Evolutionary conservation across 2,329 filamentous ascomycete genomes (phyloP).

Genomic region (Neonectria faginata): DNA sequence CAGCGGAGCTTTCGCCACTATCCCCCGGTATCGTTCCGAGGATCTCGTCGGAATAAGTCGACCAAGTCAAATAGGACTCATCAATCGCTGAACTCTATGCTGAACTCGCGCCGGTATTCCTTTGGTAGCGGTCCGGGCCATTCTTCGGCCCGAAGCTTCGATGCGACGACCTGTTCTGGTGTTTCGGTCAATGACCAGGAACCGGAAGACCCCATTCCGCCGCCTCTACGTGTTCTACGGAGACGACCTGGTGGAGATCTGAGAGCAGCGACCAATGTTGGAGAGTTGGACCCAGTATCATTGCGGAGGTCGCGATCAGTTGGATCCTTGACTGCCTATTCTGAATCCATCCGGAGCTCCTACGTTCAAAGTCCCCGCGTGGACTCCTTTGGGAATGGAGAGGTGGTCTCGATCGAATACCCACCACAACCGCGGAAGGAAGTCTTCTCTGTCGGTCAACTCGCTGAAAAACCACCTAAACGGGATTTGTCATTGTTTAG

Average conservation of each 20-base stretch:
- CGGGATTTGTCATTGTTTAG: slow-evolving; percentile 67
- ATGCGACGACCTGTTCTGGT: slow-evolving; percentile 65
- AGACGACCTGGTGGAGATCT: slow-evolving; percentile 81
- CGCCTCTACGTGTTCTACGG: slow-evolving; percentile 73
- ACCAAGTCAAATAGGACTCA: slow-evolving; percentile 62
- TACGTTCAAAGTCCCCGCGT: slow-evolving; percentile 59
- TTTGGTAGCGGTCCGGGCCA: slow-evolving; percentile 67
- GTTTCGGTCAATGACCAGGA: slow-evolving; percentile 62
- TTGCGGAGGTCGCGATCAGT: slow-evolving; percentile 68
- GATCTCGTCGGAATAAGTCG: slow-evolving; percentile 60
- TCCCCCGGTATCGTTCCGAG: slow-evolving; percentile 49
- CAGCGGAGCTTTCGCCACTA: slow-evolving; percentile 43
- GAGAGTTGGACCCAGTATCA: slow-evolving; percentile 65
- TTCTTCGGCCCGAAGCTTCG: slow-evolving; percentile 69
- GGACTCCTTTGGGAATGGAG: slow-evolving; percentile 43
- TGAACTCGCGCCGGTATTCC: slow-evolving; percentile 69
- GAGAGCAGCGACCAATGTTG: slow-evolving; percentile 73
- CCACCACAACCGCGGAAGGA: slow-evolving; percentile 50
- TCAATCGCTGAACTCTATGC: slow-evolving; percentile 62
- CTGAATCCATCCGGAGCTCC: slow-evolving; percentile 70
- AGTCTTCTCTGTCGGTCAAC: slow-evolving; percentile 69
- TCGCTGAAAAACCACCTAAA: slow-evolving; percentile 64
- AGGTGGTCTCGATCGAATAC: slow-evolving; percentile 37
- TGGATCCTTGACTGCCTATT: slow-evolving; percentile 70
- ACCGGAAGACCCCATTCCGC: slow-evolving; percentile 54